Evolutionary conservation across 257 asterid genomes (phyloP).

Genomic region (Solanum rostratum): DNA sequence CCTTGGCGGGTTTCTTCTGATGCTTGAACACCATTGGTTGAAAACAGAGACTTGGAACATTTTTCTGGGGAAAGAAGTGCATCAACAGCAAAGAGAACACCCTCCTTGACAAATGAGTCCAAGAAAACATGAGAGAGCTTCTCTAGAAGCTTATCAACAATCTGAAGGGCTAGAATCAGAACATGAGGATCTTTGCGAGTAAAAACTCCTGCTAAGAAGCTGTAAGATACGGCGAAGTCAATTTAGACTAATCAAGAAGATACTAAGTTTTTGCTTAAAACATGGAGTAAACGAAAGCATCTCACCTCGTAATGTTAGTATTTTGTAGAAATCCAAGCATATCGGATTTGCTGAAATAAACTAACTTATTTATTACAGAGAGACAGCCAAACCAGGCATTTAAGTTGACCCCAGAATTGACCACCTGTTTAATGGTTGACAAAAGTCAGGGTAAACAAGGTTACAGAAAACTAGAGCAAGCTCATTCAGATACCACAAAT

Average conservation of each 20-base stretch:
- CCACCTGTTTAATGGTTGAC: conserved; percentile 53
- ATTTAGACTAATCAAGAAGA: conserved; percentile 3
- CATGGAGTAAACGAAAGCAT: neutral
- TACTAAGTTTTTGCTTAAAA: neutral
- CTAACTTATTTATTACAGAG: conserved; percentile 72
- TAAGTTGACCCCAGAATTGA: conserved; percentile 71
- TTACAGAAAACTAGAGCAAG: neutral
- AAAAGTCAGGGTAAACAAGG: neutral
- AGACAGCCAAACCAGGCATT: conserved; percentile 73
- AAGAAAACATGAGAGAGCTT: conserved; percentile 61
- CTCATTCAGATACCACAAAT: neutral
- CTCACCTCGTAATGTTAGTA: conserved; percentile 68
- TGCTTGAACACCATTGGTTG: conserved; percentile 33
- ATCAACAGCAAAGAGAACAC: conserved; percentile 64
- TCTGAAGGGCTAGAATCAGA: conserved; percentile 59
- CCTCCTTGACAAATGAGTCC: conserved; percentile 79
- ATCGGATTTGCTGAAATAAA: conserved; percentile 61
- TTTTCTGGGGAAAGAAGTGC: conserved; percentile 50
- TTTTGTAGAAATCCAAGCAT: conserved; percentile 55
- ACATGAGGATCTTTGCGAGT: conserved; percentile 79
- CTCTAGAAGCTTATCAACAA: conserved; percentile 58
- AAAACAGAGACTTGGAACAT: conserved; percentile 33
- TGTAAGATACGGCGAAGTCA: conserved; percentile 16
- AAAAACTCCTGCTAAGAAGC: conserved; percentile 94
- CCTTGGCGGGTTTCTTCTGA: conserved; percentile 21